Conservation (phyloP, 2,329 filamentous ascomycete genomes). For the Fusarium pseudonygamai region DNA sequence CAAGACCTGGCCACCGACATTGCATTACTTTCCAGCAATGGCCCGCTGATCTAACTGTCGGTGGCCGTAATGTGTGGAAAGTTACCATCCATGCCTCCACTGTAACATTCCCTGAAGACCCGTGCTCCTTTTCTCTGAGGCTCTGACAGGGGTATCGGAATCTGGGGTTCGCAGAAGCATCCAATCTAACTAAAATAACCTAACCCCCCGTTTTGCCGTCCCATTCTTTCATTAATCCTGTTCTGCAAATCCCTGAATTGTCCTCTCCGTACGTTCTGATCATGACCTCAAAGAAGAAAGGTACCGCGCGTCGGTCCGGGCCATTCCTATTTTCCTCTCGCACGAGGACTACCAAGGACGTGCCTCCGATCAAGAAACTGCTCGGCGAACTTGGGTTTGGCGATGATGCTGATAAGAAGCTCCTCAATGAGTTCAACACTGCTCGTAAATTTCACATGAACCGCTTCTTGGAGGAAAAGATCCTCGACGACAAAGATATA, state of each 20-base stretch:
- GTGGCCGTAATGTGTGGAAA: neutral
- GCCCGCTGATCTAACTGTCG: neutral
- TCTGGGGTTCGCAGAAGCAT: neutral
- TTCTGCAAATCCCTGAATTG: neutral
- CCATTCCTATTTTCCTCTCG: neutral
- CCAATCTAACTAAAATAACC: neutral
- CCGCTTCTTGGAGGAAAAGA: neutral
- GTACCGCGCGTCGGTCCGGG: neutral
- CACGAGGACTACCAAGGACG: neutral
- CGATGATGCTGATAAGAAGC: neutral
- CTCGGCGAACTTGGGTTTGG: slow-evolving; percentile 2
- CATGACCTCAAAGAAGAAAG: neutral
- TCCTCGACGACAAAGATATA: neutral
- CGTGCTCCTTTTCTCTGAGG: neutral
- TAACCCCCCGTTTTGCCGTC: neutral
- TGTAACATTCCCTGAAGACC: neutral
- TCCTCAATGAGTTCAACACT: neutral
- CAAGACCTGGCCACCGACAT: neutral
- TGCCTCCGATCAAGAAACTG: neutral
- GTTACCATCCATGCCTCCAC: neutral
- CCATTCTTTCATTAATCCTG: neutral
- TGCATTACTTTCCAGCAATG: neutral
- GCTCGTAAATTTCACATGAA: neutral
- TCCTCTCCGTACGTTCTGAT: neutral
- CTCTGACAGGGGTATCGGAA: neutral